Conservation (phyloP, 2,329 filamentous ascomycete species). For the Sclerotinia borealis region DNA sequence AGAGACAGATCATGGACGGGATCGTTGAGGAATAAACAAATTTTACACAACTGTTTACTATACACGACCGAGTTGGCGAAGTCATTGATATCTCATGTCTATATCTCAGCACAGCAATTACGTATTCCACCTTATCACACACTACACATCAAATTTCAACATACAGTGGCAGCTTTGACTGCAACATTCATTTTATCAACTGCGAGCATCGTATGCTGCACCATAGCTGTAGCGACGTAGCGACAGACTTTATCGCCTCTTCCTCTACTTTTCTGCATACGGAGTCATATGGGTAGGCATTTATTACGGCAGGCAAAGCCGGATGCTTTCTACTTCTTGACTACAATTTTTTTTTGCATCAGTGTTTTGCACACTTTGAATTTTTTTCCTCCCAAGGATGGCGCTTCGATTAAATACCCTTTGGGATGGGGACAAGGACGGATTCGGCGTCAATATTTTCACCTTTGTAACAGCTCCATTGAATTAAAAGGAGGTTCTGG, state of each 20-base stretch:
- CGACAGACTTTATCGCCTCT: neutral
- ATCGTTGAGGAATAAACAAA: slow-evolving; percentile 18
- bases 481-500: slow-evolving; percentile 5
- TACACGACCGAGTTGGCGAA: neutral
- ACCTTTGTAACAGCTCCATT: neutral
- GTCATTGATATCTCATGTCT: neutral
- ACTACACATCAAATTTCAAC: neutral
- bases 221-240: neutral
- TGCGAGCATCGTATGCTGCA: neutral
- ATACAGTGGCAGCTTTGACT: neutral
- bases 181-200: neutral
- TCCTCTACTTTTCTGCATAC: neutral
- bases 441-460: slow-evolving; percentile 1
- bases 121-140: neutral
- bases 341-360: neutral
- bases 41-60: neutral
- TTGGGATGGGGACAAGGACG: neutral
- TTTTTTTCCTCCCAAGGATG: neutral
- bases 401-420: slow-evolving; percentile 8
- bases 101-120: neutral
- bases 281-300: slow-evolving; percentile 5
- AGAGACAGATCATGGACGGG: slow-evolving; percentile 44
- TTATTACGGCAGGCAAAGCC: slow-evolving; percentile 4
- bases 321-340: neutral
- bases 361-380: slow-evolving; percentile 1